Evolutionary conservation across 441 rosid genomes (phyloP).

Genomic region (Populus hybrid): DNA sequence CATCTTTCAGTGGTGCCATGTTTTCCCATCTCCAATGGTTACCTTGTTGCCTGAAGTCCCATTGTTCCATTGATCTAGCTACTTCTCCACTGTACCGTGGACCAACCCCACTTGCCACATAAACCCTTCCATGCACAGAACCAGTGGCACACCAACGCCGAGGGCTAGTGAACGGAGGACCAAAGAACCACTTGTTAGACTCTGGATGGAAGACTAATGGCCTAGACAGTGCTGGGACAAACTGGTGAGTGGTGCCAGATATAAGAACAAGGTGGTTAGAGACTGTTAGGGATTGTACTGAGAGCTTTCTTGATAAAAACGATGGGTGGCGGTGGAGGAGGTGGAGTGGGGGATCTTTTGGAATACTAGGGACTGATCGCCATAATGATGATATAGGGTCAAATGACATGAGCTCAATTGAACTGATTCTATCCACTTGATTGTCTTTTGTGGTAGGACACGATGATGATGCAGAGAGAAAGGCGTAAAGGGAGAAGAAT

Average conservation of each 20-base stretch:
- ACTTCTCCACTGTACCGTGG: constrained; percentile 32
- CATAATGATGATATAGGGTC: constrained; percentile 50
- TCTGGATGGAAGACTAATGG: constrained; percentile 47
- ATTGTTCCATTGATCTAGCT: constrained; percentile 48
- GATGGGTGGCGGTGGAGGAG: constrained; percentile 56
- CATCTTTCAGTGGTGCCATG: constrained; percentile 36
- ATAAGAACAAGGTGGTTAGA: constrained; percentile 40
- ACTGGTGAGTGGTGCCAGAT: constrained; percentile 35
- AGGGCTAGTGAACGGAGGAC: constrained; percentile 41
- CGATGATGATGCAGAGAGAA: constrained; percentile 25
- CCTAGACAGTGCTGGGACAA: constrained; percentile 45
- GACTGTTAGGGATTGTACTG: constrained; percentile 49
- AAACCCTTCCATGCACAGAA: constrained; percentile 31
- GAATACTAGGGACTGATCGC: constrained; percentile 41
- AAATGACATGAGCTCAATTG: constrained; percentile 32
- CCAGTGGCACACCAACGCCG: constrained; percentile 64
- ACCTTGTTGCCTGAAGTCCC: constrained; percentile 28
- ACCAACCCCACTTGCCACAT: constrained; percentile 47
- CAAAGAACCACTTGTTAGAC: constrained; percentile 32
- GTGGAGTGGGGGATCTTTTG: constrained; percentile 34
- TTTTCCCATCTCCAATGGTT: constrained; percentile 38
- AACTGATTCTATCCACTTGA: neutral
- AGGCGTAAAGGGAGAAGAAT: constrained; percentile 41
- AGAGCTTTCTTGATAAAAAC: constrained; percentile 38
- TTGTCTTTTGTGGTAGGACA: neutral